Conservation (phyloP, 257 asterid genomes). For the Plantago ovata region DNA sequence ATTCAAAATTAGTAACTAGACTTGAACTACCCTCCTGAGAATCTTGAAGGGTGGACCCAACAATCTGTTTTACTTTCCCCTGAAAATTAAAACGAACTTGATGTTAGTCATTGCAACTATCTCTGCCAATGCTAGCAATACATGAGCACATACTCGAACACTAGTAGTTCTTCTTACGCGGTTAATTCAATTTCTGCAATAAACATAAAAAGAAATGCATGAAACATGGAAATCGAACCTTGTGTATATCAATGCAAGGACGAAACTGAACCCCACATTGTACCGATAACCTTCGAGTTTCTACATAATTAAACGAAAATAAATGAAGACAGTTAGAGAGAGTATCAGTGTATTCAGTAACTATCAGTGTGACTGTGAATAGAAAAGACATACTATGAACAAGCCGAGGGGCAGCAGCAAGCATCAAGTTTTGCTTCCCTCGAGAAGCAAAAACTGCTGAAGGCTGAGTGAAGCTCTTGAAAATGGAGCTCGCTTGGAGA, state of each 20-base stretch:
- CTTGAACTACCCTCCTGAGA: slow-evolving; percentile 56
- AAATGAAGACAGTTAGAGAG: slow-evolving; percentile 1
- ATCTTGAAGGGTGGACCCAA: slow-evolving; percentile 94
- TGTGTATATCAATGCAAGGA: slow-evolving; percentile 97
- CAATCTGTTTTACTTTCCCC: slow-evolving; percentile 99
- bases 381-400: slow-evolving; percentile 29
- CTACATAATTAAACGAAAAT: slow-evolving; percentile 30
- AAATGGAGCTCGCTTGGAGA: slow-evolving; percentile 32
- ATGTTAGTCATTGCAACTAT: slow-evolving; percentile 19
- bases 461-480: slow-evolving; percentile 29
- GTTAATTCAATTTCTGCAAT: background rate
- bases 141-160: no score
- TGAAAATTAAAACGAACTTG: slow-evolving; percentile 24
- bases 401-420: slow-evolving; percentile 25
- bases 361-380: background rate
- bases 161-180: background rate
- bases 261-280: slow-evolving; percentile 72
- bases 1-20: slow-evolving; percentile 83
- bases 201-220: background rate
- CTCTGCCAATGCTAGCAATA: no score
- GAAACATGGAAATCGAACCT: slow-evolving; percentile 44
- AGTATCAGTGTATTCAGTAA: background rate
- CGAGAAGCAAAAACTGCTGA: slow-evolving; percentile 22
- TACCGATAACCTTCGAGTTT: slow-evolving; percentile 41
- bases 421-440: slow-evolving; percentile 30